Evolutionary conservation across 306 rosid genomes (phyloP), one percentile per base, ranked within the genome.

Genomic region (Cicer bijugum): DNA sequence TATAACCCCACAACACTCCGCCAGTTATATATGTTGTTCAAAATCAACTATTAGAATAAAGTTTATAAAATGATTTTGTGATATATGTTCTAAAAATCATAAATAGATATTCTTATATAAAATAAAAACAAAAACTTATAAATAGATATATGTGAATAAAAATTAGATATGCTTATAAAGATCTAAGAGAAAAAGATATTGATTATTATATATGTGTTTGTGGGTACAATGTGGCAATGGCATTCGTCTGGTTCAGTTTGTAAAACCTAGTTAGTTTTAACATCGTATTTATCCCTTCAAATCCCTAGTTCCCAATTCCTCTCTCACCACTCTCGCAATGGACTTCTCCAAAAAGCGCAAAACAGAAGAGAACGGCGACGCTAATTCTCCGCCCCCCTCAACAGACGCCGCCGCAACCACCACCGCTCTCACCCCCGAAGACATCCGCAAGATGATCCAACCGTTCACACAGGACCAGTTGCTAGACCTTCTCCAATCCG

Each of bases 261-360:
- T 19, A 62, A 63, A 75, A 50, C 79, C 62, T 33, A 57, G 35
- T 3, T 28, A 28, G 35, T 28, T 55, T 16, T 1, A 23, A 8
- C 69, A n/a, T 57, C 12, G 2, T 40, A 42, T 42, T 7, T 23
- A 40, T 19, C 12, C 0, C 35, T 37, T n/a, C 66, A 7, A 67
- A 75, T 43, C 82, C 81, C 76, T 80, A 82, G 43, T 72, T 67
- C 61, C 75, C 75, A 45, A 55, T 43, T 42, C 37, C 2, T 4
- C 57, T 20, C 10, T 6, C 1, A 43, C 20, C n/a, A 17, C 46
- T 15, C 47, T 9, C 37, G 16, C 72, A 74, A 82, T 92, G 98
- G 98, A 92, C 38, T 78, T 69, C 28, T 6, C 88, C 2, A 92
- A 90, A 89, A 92, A 92, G 80, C 91, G 98, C 65, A 92, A 88